Evolutionary conservation across 1,139 yeast genomes (phyloP).

Genomic region (Lodderomyces jiufengensis): DNA sequence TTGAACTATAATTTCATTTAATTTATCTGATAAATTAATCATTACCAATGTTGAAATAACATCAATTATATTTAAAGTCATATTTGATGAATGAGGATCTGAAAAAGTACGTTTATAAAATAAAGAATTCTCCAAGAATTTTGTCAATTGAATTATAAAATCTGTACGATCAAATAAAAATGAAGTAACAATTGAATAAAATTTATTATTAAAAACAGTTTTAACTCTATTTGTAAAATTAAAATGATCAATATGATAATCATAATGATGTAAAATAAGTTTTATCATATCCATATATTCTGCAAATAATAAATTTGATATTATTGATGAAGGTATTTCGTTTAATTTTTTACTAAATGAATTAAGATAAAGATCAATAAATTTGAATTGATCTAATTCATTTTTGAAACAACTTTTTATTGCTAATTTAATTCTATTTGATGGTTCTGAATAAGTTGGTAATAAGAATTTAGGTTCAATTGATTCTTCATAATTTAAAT

Average conservation of each 20-base stretch:
- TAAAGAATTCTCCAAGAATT: slow-evolving; percentile 10
- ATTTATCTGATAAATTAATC: slow-evolving; percentile 30
- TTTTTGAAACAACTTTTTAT: slow-evolving; percentile 38
- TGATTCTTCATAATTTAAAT: background rate
- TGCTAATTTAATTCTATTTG: slow-evolving; percentile 36
- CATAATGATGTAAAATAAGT: slow-evolving; percentile 17
- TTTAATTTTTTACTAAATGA: slow-evolving; percentile 21
- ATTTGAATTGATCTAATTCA: slow-evolving; percentile 30
- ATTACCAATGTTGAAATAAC: slow-evolving; percentile 19
- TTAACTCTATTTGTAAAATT: slow-evolving; percentile 19
- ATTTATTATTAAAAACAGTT: slow-evolving; percentile 23
- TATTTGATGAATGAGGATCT: slow-evolving; percentile 5
- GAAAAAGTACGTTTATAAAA: slow-evolving; percentile 7
- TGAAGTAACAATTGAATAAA: slow-evolving; percentile 24
- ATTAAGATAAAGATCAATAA: slow-evolving; percentile 34
- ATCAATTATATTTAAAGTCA: slow-evolving; percentile 12
- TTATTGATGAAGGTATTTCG: slow-evolving; percentile 4
- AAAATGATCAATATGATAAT: slow-evolving; percentile 16
- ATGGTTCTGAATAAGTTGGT: slow-evolving; percentile 23
- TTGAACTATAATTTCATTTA: slow-evolving; percentile 38
- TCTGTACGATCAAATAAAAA: slow-evolving; percentile 12
- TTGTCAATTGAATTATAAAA: slow-evolving; percentile 6
- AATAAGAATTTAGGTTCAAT: slow-evolving; percentile 4
- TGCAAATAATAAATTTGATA: slow-evolving; percentile 12
- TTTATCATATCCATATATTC: slow-evolving; percentile 16